Evolutionary conservation across 2,329 filamentous ascomycete species (phyloP).

Genomic region (Phyllachora maydis): DNA sequence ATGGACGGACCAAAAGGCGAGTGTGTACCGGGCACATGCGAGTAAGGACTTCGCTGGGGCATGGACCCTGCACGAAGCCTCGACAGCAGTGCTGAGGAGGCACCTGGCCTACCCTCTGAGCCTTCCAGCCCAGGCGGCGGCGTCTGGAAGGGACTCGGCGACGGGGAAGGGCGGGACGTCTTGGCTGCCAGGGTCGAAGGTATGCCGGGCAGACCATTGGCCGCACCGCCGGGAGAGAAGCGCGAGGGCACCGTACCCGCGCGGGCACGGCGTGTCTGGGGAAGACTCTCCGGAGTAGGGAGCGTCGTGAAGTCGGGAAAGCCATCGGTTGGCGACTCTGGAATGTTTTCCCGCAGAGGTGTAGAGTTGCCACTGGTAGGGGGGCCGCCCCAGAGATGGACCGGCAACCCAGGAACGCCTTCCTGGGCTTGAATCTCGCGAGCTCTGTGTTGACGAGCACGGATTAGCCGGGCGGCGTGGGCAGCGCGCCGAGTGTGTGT

Average conservation of each 20-base stretch:
- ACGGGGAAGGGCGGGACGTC: constrained; percentile 67
- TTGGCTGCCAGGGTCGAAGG: constrained; percentile 47
- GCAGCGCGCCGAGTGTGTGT: constrained; percentile 3
- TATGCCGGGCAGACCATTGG: constrained; percentile 35
- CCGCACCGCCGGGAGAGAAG: constrained; percentile 58
- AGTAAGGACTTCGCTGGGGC: constrained; percentile 64
- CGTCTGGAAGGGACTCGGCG: constrained; percentile 71
- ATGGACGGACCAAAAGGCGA: constrained; percentile 75
- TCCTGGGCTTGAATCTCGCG: constrained; percentile 96
- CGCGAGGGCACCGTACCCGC: constrained; percentile 93
- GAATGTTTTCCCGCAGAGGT: constrained; percentile 88
- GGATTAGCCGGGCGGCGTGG: constrained; percentile 3
- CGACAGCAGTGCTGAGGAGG: constrained; percentile 57
- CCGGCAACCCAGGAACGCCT: constrained; percentile 47
- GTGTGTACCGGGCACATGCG: constrained; percentile 27
- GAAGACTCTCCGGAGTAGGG: constrained; percentile 42
- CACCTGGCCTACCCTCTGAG: constrained; percentile 20
- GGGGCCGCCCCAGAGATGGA: constrained; percentile 79
- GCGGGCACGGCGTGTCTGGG: constrained; percentile 58
- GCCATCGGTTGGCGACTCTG: constrained; percentile 87
- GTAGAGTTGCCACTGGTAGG: constrained; percentile 94
- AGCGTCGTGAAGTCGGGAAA: constrained; percentile 77
- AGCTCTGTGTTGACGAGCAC: constrained; percentile 33
- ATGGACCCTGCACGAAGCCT: constrained; percentile 82
- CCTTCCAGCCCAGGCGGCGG: constrained; percentile 32